phyloP scores from a whole-genome alignment of 768 basidiomycete genomes.

The Collybiopsis luxurians region DNA sequence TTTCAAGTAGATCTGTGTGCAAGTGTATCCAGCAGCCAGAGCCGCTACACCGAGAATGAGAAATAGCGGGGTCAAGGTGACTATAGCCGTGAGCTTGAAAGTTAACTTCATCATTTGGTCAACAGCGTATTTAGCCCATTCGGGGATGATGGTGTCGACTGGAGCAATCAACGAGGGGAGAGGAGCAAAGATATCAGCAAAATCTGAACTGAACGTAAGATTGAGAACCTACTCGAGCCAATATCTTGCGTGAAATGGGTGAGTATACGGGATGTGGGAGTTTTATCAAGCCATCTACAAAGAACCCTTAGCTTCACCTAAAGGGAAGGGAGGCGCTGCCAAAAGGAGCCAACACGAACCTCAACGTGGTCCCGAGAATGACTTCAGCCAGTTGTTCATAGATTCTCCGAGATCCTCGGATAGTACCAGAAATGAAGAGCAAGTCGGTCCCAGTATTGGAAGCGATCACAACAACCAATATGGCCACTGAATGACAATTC shows the following conservation, averaged over 20 bases:
- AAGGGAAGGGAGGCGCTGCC: too few relatives aligned
- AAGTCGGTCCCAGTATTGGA: slow-evolving; percentile 30
- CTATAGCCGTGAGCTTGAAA: slow-evolving; percentile 23
- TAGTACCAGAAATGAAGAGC: slow-evolving; percentile 30
- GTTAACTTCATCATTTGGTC: slow-evolving; percentile 13
- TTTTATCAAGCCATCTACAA: slow-evolving; percentile 52
- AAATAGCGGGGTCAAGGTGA: slow-evolving; percentile 19
- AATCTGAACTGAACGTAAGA: too few relatives aligned
- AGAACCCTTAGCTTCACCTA: too few relatives aligned
- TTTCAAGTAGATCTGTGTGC: slow-evolving; percentile 21
- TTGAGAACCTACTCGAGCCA: slow-evolving; percentile 20
- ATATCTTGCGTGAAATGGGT: slow-evolving; percentile 51
- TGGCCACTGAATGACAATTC: too few relatives aligned
- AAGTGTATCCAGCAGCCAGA: slow-evolving; percentile 24
- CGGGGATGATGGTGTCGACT: slow-evolving; percentile 15
- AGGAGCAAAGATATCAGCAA: too few relatives aligned
- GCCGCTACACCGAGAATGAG: slow-evolving; percentile 12
- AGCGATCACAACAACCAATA: slow-evolving; percentile 15
- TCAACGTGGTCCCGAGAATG: slow-evolving; percentile 57
- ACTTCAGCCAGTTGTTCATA: slow-evolving; percentile 45
- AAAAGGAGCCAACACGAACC: slow-evolving; percentile 44
- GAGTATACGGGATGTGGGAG: slow-evolving; percentile 47
- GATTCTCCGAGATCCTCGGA: slow-evolving; percentile 37
- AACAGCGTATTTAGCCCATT: slow-evolving; percentile 3
- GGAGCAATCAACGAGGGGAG: too few relatives aligned